phyloP scores from a whole-genome alignment of 768 basidiomycete genomes.

The Trametes punicea region DNA sequence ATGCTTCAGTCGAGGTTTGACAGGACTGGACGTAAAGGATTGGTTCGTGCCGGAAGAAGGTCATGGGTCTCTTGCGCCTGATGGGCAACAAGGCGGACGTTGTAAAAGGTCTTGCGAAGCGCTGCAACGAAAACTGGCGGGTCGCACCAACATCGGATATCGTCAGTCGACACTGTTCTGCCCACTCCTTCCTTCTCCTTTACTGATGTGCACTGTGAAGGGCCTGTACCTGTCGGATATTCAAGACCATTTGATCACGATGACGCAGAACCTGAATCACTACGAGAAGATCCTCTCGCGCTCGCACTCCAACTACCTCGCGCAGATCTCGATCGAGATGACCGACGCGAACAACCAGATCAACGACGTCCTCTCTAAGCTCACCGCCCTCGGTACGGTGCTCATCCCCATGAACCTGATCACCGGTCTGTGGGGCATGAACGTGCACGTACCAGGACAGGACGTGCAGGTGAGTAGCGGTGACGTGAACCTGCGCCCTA shows the following conservation, averaged over 20 bases:
- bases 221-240: constrained; percentile 95
- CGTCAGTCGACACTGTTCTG: constrained; percentile 41
- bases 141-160: constrained; percentile 98
- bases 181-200: neutral
- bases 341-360: constrained; percentile 99
- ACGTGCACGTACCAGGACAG: constrained; percentile 94
- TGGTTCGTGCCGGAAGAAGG: constrained; percentile 97
- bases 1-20: neutral
- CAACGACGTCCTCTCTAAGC: constrained; percentile 95
- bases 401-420: constrained; percentile 97
- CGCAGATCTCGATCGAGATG: constrained; percentile 99
- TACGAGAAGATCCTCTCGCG: constrained; percentile 99
- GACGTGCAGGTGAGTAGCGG: constrained; percentile 41
- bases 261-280: constrained; percentile 99
- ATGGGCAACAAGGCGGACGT: constrained; percentile 99
- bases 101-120: constrained; percentile 96
- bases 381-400: constrained; percentile 96
- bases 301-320: constrained; percentile 98
- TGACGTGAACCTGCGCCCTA: neutral
- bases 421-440: constrained; percentile 98
- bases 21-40: constrained; percentile 48
- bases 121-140: constrained; percentile 98
- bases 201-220: constrained; percentile 36
- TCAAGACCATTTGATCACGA: constrained; percentile 97
- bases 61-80: constrained; percentile 92